Base-by-base conservation (phyloP, 805 yeast species). In the Metschnikowia picachoensis region DNA sequence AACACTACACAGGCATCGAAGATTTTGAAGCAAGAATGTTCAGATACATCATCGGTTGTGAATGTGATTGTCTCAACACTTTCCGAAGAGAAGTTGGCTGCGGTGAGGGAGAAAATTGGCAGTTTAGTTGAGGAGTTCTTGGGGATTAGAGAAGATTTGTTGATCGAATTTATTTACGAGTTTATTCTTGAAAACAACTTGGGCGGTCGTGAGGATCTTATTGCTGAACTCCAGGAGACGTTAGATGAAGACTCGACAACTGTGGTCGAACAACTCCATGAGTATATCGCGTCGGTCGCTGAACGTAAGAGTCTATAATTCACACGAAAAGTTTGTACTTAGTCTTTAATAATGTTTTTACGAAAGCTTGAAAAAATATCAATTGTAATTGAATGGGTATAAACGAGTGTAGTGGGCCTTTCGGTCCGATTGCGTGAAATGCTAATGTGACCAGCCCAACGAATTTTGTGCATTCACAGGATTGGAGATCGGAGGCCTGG, bases 401-500 rank as follows among this genome's bases (percentile, higher is more conserved):
- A 38, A 44, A 41, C 9, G 36, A 42, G 16, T 37, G 45, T 13
- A 12, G n/a, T 14, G 25, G 30, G 32, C 20, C n/a, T 30, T 35
- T 12, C 14, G 29, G n/a, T 14, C 13, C 10, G 17, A 8, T 35
- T 16, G 10, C 5, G 11, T 35, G 37, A 7, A 17, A n/a, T 17
- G 9, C 16, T 35, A 43, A 16, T 33, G 41, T 7, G 56, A 15
- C 91, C 91, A 85, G 30, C 91, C 91, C 48, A 85, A 68, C 2
- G 92, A 83, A 60, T 82, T 85, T 50, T 80, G 79, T 3, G 85
- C 76, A 46, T 83, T 82, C 32, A 83, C 83, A 10, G 92, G 92
- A 45, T 76, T 78, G 8, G 87, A 82, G 34, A 85, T 85, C 35
- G 62, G 66, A 11, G 65, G 64, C 39, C 64, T 56, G 64, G 71